Base-by-base conservation (phyloP, 805 yeast species). In the Zygotorulaspora florentina region DNA sequence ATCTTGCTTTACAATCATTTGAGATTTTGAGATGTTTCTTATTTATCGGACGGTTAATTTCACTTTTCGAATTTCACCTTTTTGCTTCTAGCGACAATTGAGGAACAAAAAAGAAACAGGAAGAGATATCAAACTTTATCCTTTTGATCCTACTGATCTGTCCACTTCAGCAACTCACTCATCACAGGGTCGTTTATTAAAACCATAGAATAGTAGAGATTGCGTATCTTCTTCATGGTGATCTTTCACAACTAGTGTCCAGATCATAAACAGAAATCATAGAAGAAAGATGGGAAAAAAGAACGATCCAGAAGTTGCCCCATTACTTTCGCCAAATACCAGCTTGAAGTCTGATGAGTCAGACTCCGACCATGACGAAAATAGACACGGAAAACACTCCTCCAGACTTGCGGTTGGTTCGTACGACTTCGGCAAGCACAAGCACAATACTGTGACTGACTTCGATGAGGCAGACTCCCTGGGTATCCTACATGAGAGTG, bases 401-500 rank as follows among this genome's bases (percentile, higher is more conserved):
- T 30, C 44, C 7, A 42, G 30, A 29, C 13, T 36, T 17, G 20
- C 31, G 12, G 37, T 13, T 27, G 46, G 37, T n/a, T 30, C 45
- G 13, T 46, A 38, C 23, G 35, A 37, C 12, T 33, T 30, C 15
- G 37, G 44, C 12, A 40, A 31, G 26, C 37, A 38, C 11, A 46
- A 39, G 10, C 42, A 30, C 11, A 13, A 33, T 16, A 33, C 50
- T n/a, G 39, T 48, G 6, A 57, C 61, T 3, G 67, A 63, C 45
- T 61, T 62, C 40, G 66, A 62, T 25, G 59, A 62, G 33, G 57
- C 57, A 1, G 68, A 64, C 38, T 62, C 68, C 1, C 56, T 59
- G 62, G 68, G 68, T 18, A 48, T 64, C 42, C 44, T 64, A 29
- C 68, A 64, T 46, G 68, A 62, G 37, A 51, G 56, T 5, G 57